A percentile compares a stretch with the other conserved stretches of the same genome.
Evolutionary conservation across 2,329 filamentous ascomycete species (phyloP).

Genomic region (Monilinia laxa): DNA sequence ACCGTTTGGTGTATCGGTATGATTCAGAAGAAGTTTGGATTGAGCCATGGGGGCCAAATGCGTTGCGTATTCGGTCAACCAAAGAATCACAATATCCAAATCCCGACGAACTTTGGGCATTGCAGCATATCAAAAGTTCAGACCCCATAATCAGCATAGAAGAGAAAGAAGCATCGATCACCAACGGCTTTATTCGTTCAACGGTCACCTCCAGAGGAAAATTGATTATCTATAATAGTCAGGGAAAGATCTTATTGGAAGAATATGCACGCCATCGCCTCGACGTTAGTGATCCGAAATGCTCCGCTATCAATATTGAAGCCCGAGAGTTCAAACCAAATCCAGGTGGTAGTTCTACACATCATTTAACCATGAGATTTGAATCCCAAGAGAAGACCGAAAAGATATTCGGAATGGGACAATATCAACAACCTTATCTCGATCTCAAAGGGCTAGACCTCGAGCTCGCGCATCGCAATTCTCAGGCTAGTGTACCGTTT

Average conservation of each 20-base stretch:
- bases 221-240: constrained; percentile 47
- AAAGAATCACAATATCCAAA: constrained; percentile 42
- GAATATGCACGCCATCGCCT: constrained; percentile 51
- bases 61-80: constrained; percentile 50
- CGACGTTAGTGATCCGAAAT: constrained; percentile 51
- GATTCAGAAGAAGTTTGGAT: constrained; percentile 51
- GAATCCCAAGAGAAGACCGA: constrained; percentile 56
- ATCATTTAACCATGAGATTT: constrained; percentile 57
- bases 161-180: constrained; percentile 41
- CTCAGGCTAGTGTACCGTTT: constrained; percentile 65
- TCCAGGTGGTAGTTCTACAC: constrained; percentile 46
- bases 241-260: constrained; percentile 48
- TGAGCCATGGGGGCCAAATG: constrained; percentile 50
- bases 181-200: constrained; percentile 50
- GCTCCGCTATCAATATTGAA: constrained; percentile 50
- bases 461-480: constrained; percentile 65
- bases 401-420: constrained; percentile 67
- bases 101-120: constrained; percentile 45
- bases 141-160: constrained; percentile 17
- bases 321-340: constrained; percentile 52
- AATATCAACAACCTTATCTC: constrained; percentile 65
- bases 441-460: constrained; percentile 62
- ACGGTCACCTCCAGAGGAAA: constrained; percentile 49
- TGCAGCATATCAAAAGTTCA: constrained; percentile 29
- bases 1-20: constrained; percentile 37